These are phyloP conservation scores for Monilinia aucupariae DNA, from an alignment of 2,329 filamentous ascomycete genomes.

Conservation along the genomic window DNA sequence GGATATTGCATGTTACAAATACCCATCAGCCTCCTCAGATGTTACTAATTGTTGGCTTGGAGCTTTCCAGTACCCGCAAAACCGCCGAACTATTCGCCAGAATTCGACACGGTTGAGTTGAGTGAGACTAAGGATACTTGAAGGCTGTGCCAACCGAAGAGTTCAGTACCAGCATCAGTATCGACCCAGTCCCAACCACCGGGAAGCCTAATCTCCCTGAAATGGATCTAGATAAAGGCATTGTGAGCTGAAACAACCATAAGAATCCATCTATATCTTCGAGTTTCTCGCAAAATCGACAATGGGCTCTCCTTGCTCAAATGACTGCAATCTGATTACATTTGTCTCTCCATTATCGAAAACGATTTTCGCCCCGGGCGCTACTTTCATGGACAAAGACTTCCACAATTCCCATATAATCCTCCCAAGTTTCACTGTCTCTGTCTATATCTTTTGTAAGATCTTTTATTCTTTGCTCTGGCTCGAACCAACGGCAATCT, in stretches of 20 bases:
- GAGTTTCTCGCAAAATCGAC: neutral
- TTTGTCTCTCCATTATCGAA: constrained; percentile 40
- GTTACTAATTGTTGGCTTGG: neutral
- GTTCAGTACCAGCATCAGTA: neutral
- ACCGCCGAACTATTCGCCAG: too few species aligned
- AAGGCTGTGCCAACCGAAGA: neutral
- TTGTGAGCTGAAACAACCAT: neutral
- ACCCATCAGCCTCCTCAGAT: neutral
- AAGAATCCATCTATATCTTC: neutral
- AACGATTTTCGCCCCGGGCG: constrained; percentile 45
- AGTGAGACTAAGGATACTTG: neutral
- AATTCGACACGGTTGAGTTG: neutral
- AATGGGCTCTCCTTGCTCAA: neutral
- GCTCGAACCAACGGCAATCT: constrained; percentile 42
- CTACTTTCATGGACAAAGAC: constrained; percentile 42
- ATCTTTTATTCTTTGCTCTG: constrained; percentile 25
- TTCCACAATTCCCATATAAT: constrained; percentile 39
- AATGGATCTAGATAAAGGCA: neutral
- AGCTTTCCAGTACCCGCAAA: neutral
- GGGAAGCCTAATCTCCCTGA: neutral
- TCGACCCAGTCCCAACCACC: neutral
- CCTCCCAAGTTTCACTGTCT: constrained; percentile 42
- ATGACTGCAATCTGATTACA: constrained; percentile 24
- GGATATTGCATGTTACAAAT: neutral
- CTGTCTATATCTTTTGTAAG: neutral